Percentiles rank a stretch among this genome's conserved stretches.
Conservation (phyloP, 306 rosid species). For the Cicer judaicum region DNA sequence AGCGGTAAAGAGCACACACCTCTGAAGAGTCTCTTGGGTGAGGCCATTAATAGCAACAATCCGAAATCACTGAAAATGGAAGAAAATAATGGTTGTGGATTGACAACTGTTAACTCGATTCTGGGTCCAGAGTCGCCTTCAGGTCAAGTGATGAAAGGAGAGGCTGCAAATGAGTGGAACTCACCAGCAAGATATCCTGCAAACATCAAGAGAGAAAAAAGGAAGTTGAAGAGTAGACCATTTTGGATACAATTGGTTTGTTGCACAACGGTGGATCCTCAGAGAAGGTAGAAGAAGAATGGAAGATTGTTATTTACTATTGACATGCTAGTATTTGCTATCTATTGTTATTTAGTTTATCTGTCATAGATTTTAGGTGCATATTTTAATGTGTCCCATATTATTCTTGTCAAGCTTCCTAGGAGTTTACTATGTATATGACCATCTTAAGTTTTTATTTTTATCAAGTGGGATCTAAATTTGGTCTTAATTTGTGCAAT, state of each 20-base stretch:
- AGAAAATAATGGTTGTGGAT: constrained; percentile 49
- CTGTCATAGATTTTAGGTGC: constrained; percentile 39
- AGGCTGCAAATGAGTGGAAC: constrained; percentile 74
- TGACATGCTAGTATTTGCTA: constrained; percentile 33
- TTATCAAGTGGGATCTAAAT: neutral
- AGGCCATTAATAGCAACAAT: constrained; percentile 64
- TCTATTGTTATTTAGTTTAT: constrained; percentile 37
- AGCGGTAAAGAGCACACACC: constrained; percentile 74
- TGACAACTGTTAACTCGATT: constrained; percentile 61
- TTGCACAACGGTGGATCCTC: constrained; percentile 74
- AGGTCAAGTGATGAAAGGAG: constrained; percentile 47
- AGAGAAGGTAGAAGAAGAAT: constrained; percentile 43
- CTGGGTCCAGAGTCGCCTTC: constrained; percentile 60
- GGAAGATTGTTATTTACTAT: neutral
- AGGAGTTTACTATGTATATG: constrained; percentile 49
- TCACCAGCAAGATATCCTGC: constrained; percentile 85
- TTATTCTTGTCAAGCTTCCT: constrained; percentile 19
- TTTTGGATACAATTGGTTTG: constrained; percentile 87
- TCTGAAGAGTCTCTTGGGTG: constrained; percentile 81
- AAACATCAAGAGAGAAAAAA: constrained; percentile 72
- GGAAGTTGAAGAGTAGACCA: constrained; percentile 74
- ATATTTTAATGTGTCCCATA: constrained; percentile 41
- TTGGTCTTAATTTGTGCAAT: too few relatives aligned
- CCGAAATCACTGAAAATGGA: constrained; percentile 57
- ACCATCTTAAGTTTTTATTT: constrained; percentile 40